phyloP scores from a whole-genome alignment of 805 yeast genomes.

The Metschnikowia similis region DNA sequence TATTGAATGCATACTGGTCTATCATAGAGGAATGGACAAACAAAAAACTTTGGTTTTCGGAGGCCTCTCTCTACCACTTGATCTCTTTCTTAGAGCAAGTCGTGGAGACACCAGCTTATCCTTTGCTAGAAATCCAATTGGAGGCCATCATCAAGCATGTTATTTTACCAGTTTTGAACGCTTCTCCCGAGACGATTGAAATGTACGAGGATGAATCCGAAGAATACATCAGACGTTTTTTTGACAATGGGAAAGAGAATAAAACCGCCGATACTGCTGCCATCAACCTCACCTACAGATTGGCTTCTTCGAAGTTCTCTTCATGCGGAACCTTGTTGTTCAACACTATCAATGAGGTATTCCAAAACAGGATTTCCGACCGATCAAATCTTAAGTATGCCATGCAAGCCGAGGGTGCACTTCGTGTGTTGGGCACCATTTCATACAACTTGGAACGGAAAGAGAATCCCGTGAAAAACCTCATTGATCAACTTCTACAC shows the following conservation, averaged over 20 bases:
- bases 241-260: slow-evolving; percentile 45
- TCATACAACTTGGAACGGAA: slow-evolving; percentile 35
- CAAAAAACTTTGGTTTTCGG: slow-evolving; percentile 37
- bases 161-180: slow-evolving; percentile 38
- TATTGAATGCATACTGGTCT: slow-evolving; percentile 39
- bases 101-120: slow-evolving; percentile 37
- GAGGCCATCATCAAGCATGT: slow-evolving; percentile 40
- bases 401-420: slow-evolving; percentile 39
- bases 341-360: slow-evolving; percentile 30
- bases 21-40: slow-evolving; percentile 40
- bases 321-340: slow-evolving; percentile 31
- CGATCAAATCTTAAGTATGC: slow-evolving; percentile 26
- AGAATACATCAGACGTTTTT: slow-evolving; percentile 41
- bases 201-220: slow-evolving; percentile 45
- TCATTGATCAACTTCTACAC: slow-evolving; percentile 35
- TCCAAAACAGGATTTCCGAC: slow-evolving; percentile 29
- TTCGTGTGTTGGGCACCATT: slow-evolving; percentile 38
- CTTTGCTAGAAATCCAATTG: slow-evolving; percentile 33
- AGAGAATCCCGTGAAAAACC: slow-evolving; percentile 35
- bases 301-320: slow-evolving; percentile 37
- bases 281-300: slow-evolving; percentile 40
- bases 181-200: slow-evolving; percentile 35
- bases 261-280: slow-evolving; percentile 50
- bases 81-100: slow-evolving; percentile 42
- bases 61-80: slow-evolving; percentile 38